Evolutionary conservation across 2,329 filamentous ascomycete genomes (phyloP), one percentile per base, ranked within the genome.

Genomic region (Penicillium italicum): DNA sequence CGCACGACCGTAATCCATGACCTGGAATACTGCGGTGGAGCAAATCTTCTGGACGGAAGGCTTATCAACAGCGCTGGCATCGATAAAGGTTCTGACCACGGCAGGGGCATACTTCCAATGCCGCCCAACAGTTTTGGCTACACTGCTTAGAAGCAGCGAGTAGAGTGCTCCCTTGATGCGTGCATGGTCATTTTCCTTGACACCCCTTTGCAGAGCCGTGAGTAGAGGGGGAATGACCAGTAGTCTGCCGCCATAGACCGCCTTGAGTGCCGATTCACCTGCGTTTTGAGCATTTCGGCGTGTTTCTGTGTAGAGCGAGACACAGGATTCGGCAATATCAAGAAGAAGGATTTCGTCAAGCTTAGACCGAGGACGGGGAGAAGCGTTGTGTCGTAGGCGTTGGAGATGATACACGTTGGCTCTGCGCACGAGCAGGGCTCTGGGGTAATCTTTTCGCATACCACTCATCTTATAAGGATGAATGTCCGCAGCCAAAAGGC

Each of bases 31-130:
- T 0, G 89, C 90, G 34, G 86, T 88, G 0, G 86, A 84, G 14
- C 91, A 91, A 16, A 99, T 82, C 64, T 89, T 91, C 72, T 99
- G 94, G 38, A 99, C 93, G 0, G 93, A 97, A 5, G 91, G 86
- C 71, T 96, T 96, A 74, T 99, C 94, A 16, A 95, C 91, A 34
- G 87, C 87, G 18, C 89, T 92, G 3, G 94, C 91, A 66, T 89
- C 85, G 61, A 99, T 94, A 74, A 96, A 99, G 9, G 94, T 80
- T 50, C 87, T 86, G 77, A 99, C 90, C 46, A 97, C 78, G n/a
- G 88, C 84, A 1, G 95, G 94, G 0, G 94, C 91, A 72, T 92
- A 97, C 37, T 92, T 88, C 95, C 95, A 99, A 71, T 99, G 92
- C 52, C 89, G 87, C 44, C 91, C 85, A 43, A 96, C 83, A 0